phyloP scores from a whole-genome alignment of 768 basidiomycete genomes.

The Boletus reticulatus region DNA sequence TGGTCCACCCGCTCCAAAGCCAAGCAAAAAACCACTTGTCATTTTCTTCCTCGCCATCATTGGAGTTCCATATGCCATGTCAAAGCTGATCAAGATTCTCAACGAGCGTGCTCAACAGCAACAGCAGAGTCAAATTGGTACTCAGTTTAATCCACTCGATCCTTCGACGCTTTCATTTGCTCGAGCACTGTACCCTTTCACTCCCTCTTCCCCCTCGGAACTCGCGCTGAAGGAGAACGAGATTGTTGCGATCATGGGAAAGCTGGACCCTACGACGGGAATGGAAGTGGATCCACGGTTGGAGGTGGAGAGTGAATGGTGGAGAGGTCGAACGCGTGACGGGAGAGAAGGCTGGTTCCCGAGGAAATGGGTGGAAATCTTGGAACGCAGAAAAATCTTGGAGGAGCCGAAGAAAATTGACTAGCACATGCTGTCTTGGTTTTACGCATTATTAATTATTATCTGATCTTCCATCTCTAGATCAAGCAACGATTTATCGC shows the following conservation, averaged over 20 bases:
- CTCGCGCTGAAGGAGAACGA: slow-evolving; percentile 83
- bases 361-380: slow-evolving; percentile 77
- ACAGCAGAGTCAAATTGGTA: slow-evolving; percentile 35
- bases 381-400: slow-evolving; percentile 44
- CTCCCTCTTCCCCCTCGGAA: slow-evolving; percentile 72
- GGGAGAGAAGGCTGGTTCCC: slow-evolving; percentile 97
- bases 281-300: slow-evolving; percentile 65
- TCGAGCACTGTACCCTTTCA: slow-evolving; percentile 76
- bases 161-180: slow-evolving; percentile 83
- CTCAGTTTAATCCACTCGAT: slow-evolving; percentile 56
- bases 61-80: slow-evolving; percentile 93
- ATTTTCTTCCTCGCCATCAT: slow-evolving; percentile 92
- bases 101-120: slow-evolving; percentile 57
- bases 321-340: slow-evolving; percentile 90
- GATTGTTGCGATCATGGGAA: slow-evolving; percentile 88
- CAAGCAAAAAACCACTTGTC: slow-evolving; percentile 86
- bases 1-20: slow-evolving; percentile 46
- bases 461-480: neutral
- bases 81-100: slow-evolving; percentile 79
- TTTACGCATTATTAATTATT: neutral
- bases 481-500: no score
- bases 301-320: slow-evolving; percentile 76
- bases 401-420: slow-evolving; percentile 42
- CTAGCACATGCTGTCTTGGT: slow-evolving; percentile 16
- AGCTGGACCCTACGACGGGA: slow-evolving; percentile 68